Evolutionary conservation across 106 monocot genomes (phyloP), one percentile per base, ranked within the genome.

Genomic region (Chionographis japonica): DNA sequence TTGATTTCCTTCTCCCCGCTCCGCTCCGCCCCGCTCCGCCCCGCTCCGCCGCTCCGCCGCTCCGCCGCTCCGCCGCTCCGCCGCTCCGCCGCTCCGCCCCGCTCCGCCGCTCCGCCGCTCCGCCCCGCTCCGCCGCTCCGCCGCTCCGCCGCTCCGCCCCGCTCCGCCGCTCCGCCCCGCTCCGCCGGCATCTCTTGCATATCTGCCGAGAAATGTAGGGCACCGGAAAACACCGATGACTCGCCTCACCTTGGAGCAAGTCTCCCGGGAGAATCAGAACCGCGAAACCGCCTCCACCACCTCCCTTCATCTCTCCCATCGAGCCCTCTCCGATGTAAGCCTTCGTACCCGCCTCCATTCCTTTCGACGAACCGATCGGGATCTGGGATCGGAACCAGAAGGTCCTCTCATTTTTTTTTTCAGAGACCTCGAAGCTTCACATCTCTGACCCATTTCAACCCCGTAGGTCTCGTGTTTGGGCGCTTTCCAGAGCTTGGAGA

Each of bases 381-480:
- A 3, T 14, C 15, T 66, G 66, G 50, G 66, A 66, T 50, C 11
- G 53, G 51, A 52, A 54, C 19, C 18, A 53, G 67, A 60, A 54
- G 40, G 55, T 56, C 46, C 37, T 2, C 16, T 38, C 52, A 13
- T 52, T 49, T 49, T 52, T n/a, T n/a, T n/a, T 49, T 61, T 11
- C 10, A 4, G 39, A 8, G 18, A 20, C 15, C 56, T 50, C 42
- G 6, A 4, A 40, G 3, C 49, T 36, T 73, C 27, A 2, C 7
- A 9, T 39, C 39, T 11, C 50, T 3, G 41, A 6, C 41, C 56
- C 7, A 9, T 37, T 54, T 46, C 14, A 1, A 10, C 12, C 2
- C 12, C 58, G 27, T 57, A 95, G 95, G 91, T 91, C 4, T 88
- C 84, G 10, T 85, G 75, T 64, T 76, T 98, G 83, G 54, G 71